Base-by-base conservation (phyloP, 805 yeast species). In the Wickerhamiella azyma region DNA sequence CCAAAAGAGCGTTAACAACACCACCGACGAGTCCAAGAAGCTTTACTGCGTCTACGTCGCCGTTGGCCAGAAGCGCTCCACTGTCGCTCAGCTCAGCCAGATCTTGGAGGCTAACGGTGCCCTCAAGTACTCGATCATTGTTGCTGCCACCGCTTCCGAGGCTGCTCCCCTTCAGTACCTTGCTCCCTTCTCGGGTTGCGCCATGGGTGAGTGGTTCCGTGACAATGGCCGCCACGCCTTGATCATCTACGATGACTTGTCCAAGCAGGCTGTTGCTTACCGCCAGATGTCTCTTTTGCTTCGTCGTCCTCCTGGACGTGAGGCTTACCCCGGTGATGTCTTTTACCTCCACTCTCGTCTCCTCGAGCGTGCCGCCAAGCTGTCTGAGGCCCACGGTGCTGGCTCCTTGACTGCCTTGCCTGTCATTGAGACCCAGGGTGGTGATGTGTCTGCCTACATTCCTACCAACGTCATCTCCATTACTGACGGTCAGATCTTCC, bases 171-270 rank as follows among this genome's bases (percentile, higher is more conserved):
- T 92, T 72, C 99, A 92, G 79, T 92, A 86, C 78, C 75, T 92
- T 69, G 97, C 99, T 76, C 99, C 99, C 70, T 92, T 92, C 95
- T 85, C 98, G 61, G 99, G 88, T 59, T 82, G 94, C 69, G 94
- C 99, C 65, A 88, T 92, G 69, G 96, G 97, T 76, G 99, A 92
- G 77, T 92, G 98, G 98, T 92, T 92, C 94, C 85, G 98, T 80
- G 99, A 92, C 79, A 92, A 89, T 72, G 96, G 95, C 68, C 84
- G 72, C 70, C 97, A 92, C 73, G 94, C 97, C 62, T 76, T 89
- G 74, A 92, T 89, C 71, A 74, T 85, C 80, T 89, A 76, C 74
- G 97, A 89, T 71, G 97, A 89, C 74, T 80, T 89, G 75, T 89
- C 97, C 66, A 89, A 89, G 77, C 97, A 89, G 77, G 97, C 97